A percentile compares a stretch with the other conserved stretches of the same genome.
Conservation (phyloP, 2,329 filamentous ascomycete species). For the Gremmenia infestans region DNA sequence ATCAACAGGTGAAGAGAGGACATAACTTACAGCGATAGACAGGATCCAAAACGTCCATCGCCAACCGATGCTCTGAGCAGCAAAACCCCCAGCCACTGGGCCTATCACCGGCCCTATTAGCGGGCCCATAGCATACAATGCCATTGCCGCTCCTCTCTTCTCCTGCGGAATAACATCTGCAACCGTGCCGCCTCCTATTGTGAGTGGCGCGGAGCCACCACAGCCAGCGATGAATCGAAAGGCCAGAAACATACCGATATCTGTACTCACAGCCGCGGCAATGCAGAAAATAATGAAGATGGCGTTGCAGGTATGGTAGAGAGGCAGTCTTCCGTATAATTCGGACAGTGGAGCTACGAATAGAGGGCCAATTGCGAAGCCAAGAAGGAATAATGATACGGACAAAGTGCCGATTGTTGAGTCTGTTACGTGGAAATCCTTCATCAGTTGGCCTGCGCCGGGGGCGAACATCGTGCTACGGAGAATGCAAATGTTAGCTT, state of each 20-base stretch:
- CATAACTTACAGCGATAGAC: conserved; percentile 29
- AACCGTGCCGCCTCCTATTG: conserved; percentile 38
- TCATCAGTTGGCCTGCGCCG: neutral
- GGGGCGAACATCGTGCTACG: neutral
- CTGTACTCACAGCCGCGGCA: conserved; percentile 43
- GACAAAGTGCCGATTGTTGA: neutral
- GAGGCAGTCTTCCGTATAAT: conserved; percentile 47
- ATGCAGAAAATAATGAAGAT: conserved; percentile 39
- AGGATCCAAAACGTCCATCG: conserved; percentile 48
- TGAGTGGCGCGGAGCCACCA: conserved; percentile 50
- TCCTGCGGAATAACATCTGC: conserved; percentile 49
- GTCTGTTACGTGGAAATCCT: neutral
- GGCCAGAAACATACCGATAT: conserved; percentile 43
- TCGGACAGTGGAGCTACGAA: conserved; percentile 46
- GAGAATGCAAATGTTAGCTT: neutral
- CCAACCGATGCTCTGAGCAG: conserved; percentile 43
- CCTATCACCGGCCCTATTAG: conserved; percentile 35
- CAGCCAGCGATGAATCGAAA: conserved; percentile 58
- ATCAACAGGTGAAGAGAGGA: neutral
- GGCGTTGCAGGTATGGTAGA: conserved; percentile 50
- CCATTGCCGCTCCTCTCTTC: conserved; percentile 53
- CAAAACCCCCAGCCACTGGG: conserved; percentile 44
- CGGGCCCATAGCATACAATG: conserved; percentile 40
- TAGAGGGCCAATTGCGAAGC: conserved; percentile 25
- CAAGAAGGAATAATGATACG: conserved; percentile 4